These are phyloP conservation scores for Monilinia fructicola DNA, from an alignment of 2,329 filamentous ascomycete genomes.

Conservation along the genomic window DNA sequence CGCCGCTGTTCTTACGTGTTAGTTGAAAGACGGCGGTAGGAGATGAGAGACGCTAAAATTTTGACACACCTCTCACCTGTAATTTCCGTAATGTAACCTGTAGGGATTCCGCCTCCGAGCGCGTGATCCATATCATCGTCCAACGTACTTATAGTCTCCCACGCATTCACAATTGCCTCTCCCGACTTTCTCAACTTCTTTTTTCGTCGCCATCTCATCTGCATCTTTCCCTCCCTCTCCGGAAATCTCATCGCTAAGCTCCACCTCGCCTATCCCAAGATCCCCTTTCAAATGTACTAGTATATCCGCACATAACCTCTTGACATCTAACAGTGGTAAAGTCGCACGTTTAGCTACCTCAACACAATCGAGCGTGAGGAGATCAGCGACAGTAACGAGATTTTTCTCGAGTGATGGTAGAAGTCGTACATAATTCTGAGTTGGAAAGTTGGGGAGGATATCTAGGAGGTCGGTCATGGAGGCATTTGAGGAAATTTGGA, in stretches of 20 bases:
- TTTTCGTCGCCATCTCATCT: constrained; percentile 1
- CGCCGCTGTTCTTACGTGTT: constrained; percentile 56
- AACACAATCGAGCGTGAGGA: constrained; percentile 77
- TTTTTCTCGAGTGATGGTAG: constrained; percentile 78
- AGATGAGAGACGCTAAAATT: background rate
- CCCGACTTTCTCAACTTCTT: constrained; percentile 39
- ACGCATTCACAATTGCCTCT: constrained; percentile 45
- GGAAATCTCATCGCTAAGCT: constrained; percentile 16
- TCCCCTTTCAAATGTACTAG: constrained; percentile 66
- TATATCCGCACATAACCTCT: constrained; percentile 67
- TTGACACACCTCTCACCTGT: constrained; percentile 74
- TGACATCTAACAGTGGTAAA: constrained; percentile 77
- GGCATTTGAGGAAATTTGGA: constrained; percentile 30
- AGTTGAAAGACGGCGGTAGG: constrained; percentile 9
- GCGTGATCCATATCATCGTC: constrained; percentile 69
- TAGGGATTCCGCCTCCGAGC: constrained; percentile 76
- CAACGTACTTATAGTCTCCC: constrained; percentile 73
- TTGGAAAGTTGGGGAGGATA: constrained; percentile 77
- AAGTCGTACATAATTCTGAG: constrained; percentile 69
- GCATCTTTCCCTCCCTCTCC: background rate
- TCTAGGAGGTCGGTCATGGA: constrained; percentile 83
- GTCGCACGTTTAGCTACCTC: constrained; percentile 85
- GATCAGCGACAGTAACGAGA: constrained; percentile 74
- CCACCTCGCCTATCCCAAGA: constrained; percentile 31
- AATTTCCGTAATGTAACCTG: constrained; percentile 82